A percentile compares a stretch with the other conserved stretches of the same genome.
These are phyloP conservation scores for Lactifluus subvellereus DNA, from an alignment of 768 basidiomycete genomes.

Conservation along the genomic window DNA sequence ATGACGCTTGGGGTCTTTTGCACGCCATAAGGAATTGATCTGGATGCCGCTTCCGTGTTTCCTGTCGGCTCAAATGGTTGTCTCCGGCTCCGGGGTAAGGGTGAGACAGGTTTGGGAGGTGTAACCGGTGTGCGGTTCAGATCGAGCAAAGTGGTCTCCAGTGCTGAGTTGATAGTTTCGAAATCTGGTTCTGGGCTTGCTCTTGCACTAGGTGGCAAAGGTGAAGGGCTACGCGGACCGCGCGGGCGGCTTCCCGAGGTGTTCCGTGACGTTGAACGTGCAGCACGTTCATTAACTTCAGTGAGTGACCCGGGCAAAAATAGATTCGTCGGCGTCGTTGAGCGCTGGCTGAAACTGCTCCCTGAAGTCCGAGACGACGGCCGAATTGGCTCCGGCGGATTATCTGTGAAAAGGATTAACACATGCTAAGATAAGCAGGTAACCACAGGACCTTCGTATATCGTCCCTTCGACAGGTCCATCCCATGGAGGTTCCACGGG, in stretches of 20 bases:
- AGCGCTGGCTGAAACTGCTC: slow-evolving; percentile 37
- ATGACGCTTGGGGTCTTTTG: slow-evolving; percentile 41
- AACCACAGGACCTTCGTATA: slow-evolving; percentile 63
- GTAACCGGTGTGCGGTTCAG: slow-evolving; percentile 26
- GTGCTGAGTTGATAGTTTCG: slow-evolving; percentile 43
- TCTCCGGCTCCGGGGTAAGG: slow-evolving; percentile 66
- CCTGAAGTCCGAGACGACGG: slow-evolving; percentile 51
- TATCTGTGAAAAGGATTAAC: slow-evolving; percentile 39
- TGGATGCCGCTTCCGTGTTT: slow-evolving; percentile 52
- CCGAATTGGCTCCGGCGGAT: slow-evolving; percentile 48
- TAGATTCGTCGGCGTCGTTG: slow-evolving; percentile 41
- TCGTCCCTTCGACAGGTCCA: slow-evolving; percentile 53
- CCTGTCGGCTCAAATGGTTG: slow-evolving; percentile 54
- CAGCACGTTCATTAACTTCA: slow-evolving; percentile 34
- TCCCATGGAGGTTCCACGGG: slow-evolving; percentile 39
- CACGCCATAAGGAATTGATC: slow-evolving; percentile 29
- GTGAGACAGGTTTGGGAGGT: slow-evolving; percentile 36
- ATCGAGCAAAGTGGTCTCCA: slow-evolving; percentile 37
- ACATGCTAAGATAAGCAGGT: background rate
- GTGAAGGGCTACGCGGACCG: slow-evolving; percentile 74
- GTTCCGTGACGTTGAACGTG: slow-evolving; percentile 43
- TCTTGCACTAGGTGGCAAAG: slow-evolving; percentile 47
- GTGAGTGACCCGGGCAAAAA: slow-evolving; percentile 38
- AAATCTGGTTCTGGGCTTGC: slow-evolving; percentile 33
- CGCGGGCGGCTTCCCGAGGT: slow-evolving; percentile 56